Base-by-base conservation (phyloP, 768 basidiomycete species). In the Leccinellum rugosiceps region DNA sequence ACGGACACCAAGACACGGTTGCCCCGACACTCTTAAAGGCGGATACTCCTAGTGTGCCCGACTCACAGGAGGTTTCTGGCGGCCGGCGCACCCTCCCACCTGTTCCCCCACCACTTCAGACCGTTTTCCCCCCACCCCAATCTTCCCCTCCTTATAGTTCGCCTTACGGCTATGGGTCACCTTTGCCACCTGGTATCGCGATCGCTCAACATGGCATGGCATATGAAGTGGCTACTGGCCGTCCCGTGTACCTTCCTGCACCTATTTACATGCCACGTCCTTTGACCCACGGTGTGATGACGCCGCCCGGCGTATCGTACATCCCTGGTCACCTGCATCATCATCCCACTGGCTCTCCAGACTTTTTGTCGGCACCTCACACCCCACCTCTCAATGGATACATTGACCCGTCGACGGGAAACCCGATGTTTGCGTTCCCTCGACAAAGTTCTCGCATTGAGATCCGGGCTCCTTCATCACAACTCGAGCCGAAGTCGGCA, bases 221-320 rank as follows among this genome's bases (percentile, higher is more conserved):
- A n/a, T 92, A 86, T 67, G 91, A 93, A 70, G 68, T 92, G 52
- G 84, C 89, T 14, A 92, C 89, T 5, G 92, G 92, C 41, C 89
- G 88, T 38, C 83, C 89, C 11, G 85, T 93, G 32, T 87, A 87
- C 64, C 77, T 92, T 28, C 81, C 85, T 59, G 77, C 80, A 13
- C 80, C 83, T 19, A 79, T 88, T 76, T 88, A 83, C 66, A 84
- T 83, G 50, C 85, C 86, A 51, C 85, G 83, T n/a, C 85, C 87
- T 15, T 66, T 84, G 55, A 78, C 86, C 62, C 83, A 81, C 58
- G 74, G 80, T 14, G 81, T 83, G 69, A 75, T 80, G 67, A 72
- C 76, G 35, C 77, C 80, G 31, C 76, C 79, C 21, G 75, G 74
- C 65, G 58, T 72, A 43, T 76, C 83, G 14, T 88, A 83, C 64